These are phyloP conservation scores for Clarireedia hainanense DNA, from an alignment of 2,329 filamentous ascomycete genomes.

Conservation along the genomic window DNA sequence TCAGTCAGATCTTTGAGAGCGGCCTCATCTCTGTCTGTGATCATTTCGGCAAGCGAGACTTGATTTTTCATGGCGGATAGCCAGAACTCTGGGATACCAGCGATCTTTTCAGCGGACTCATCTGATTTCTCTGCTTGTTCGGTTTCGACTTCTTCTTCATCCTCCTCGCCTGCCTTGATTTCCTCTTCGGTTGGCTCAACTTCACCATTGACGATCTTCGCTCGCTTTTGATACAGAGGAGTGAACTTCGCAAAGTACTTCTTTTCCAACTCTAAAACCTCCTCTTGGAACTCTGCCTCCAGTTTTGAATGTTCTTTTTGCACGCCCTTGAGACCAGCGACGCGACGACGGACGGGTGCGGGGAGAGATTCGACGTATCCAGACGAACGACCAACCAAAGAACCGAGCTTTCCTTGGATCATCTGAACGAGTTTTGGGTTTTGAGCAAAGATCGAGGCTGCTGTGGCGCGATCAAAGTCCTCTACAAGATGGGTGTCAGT, in stretches of 20 bases:
- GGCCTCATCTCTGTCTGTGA: slow-evolving; percentile 93
- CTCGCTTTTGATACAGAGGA: slow-evolving; percentile 91
- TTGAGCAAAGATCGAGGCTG: slow-evolving; percentile 88
- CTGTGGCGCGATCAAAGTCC: slow-evolving; percentile 78
- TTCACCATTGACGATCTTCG: slow-evolving; percentile 82
- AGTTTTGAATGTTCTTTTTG: slow-evolving; percentile 99
- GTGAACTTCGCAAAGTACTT: slow-evolving; percentile 99
- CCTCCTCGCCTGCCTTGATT: slow-evolving; percentile 76
- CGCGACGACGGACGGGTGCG: slow-evolving; percentile 79
- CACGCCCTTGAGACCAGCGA: slow-evolving; percentile 92
- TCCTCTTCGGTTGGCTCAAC: slow-evolving; percentile 82
- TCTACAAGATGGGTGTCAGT: slow-evolving; percentile 46
- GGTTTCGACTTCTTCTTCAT: slow-evolving; percentile 51
- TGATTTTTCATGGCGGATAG: slow-evolving; percentile 99
- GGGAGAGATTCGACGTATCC: slow-evolving; percentile 97
- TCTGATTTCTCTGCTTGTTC: slow-evolving; percentile 40
- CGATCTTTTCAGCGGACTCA: slow-evolving; percentile 43
- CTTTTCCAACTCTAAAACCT: slow-evolving; percentile 96
- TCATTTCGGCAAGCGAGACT: slow-evolving; percentile 93
- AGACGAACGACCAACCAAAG: slow-evolving; percentile 88
- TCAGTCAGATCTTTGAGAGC: slow-evolving; percentile 85
- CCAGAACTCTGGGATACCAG: slow-evolving; percentile 98
- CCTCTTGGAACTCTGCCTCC: slow-evolving; percentile 96
- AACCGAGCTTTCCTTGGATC: slow-evolving; percentile 94
- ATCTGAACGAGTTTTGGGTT: slow-evolving; percentile 93